Base-by-base conservation (phyloP, 345 rosid genomes). In the Bruguiera parviflora region DNA sequence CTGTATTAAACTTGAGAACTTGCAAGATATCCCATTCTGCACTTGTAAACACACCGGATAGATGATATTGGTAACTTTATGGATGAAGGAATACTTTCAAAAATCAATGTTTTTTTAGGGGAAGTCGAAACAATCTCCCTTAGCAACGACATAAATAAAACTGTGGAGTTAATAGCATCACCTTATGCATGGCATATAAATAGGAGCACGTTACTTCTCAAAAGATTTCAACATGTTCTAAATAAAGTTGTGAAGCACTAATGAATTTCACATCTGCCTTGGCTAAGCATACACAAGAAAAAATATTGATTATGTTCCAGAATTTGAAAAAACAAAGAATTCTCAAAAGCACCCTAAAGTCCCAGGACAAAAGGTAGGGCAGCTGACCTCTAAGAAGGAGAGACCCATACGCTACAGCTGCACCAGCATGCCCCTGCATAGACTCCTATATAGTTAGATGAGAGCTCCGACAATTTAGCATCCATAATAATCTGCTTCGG, bases 391-490 rank as follows among this genome's bases (percentile, higher is more conserved):
- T 78, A 60, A 93, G 90, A 70, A 93, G 87, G 72, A 91, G 97
- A 67, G 97, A 84, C 74, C 98, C 98, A 82, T 88, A 88, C 21
- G 91, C 95, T 65, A 89, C 66, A 22, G 97, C 96, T 39, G 98
- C 98, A 79, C 94, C 98, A 22, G 89, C 82, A 84, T 93, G 97
- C 65, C 97, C 95, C 92, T 93, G 86, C 79, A 80, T 15, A 53
- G 13, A 37, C 52, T 64, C 61, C 70, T 28, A 63, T 62, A 13
- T 32, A 53, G n/a, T 64, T 53, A 67, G 58, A 27, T 43, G 35
- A 73, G 39, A 67, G 58, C 47, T 67, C 11, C 6, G 3, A 58
- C 29, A 9, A 11, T 56, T 37, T 27, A 10, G 47, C 37, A 19
- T 3, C 19, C 22, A 18, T 57, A 51, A 65, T 8, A 65, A 65